Base-by-base conservation (phyloP, 495 filamentous ascomycete species). In the Podospora bellae-mahoneyi region DNA sequence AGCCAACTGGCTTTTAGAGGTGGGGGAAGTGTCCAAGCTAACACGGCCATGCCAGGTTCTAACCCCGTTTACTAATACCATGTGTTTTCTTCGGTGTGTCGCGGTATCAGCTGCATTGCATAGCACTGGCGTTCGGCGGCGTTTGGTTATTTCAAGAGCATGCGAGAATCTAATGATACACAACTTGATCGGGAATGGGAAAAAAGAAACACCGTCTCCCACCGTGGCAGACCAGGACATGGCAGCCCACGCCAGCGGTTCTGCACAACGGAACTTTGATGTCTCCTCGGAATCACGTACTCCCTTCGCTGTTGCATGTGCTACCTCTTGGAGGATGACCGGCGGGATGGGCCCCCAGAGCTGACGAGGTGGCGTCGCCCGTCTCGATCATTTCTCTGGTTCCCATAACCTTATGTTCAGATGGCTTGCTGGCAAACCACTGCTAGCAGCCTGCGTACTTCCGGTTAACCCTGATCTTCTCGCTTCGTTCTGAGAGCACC, bases 41-140 rank as follows among this genome's bases (percentile, higher is more conserved):
- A 48, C 39, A 48, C 39, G 9, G 39, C 39, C 7, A 48, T 10
- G 15, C 5, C 39, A 48, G 39, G 39, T 48, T 48, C 15, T 48
- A 48, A 48, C 9, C 7, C 39, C 39, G 5, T 28, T 32, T 27
- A 54, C 68, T 69, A 53, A 73, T 65, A 0, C 1, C 39, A 48
- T 48, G 39, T 48, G 39, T 48, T 18, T 48, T 10, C 39, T 48
- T 48, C 18, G 39, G 39, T 10, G 39, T 48, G 39, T 48, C 39
- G 39, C 9, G 39, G 30, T 32, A 57, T 13, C 16, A 19, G 62
- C 15, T 27, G 64, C 62, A 68, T 32, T 71, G 66, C 66, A 71
- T 71, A 71, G 69, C 71, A 68, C 30, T 64, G 68, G 71, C 60
- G 63, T 68, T 62, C 15, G 32, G 63, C 23, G 69, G 59, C 60